Conservation (phyloP, 2,329 filamentous ascomycete genomes). For the Curvularia eragrostidis region DNA sequence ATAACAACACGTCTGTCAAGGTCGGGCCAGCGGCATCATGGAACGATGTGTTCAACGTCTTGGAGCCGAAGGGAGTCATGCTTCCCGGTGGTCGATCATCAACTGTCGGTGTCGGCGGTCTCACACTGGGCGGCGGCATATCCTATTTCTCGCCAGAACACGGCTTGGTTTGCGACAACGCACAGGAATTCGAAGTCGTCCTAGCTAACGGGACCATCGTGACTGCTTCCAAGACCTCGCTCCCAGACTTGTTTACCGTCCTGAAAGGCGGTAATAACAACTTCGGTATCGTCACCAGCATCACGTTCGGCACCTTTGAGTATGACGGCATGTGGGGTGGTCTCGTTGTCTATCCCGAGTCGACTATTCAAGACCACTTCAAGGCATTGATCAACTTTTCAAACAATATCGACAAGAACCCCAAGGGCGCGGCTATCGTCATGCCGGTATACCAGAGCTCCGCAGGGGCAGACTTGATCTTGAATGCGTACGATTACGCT, state of each 20-base stretch:
- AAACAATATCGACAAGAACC: conserved; percentile 25
- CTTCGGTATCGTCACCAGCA: conserved; percentile 46
- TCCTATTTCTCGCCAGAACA: conserved; percentile 37
- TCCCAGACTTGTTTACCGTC: conserved; percentile 39
- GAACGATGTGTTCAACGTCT: conserved; percentile 32
- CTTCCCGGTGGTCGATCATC: conserved; percentile 35
- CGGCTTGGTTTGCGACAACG: conserved; percentile 43
- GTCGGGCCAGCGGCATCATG: conserved; percentile 38
- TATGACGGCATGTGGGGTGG: conserved; percentile 47
- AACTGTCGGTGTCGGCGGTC: conserved; percentile 35
- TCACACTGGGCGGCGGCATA: conserved; percentile 39
- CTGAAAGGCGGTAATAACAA: conserved; percentile 47
- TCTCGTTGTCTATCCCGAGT: conserved; percentile 31
- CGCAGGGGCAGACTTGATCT: conserved; percentile 19
- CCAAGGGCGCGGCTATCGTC: conserved; percentile 28
- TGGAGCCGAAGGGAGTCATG: conserved; percentile 33
- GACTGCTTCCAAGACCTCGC: conserved; percentile 28
- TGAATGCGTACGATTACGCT: conserved; percentile 35
- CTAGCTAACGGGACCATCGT: conserved; percentile 40
- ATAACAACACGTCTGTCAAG: conserved; percentile 21
- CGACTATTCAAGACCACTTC: conserved; percentile 28
- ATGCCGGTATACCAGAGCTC: conserved; percentile 29
- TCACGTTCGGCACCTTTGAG: conserved; percentile 33
- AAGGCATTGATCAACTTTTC: conserved; percentile 33
- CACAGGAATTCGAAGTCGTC: conserved; percentile 43